Evolutionary conservation across 2,329 filamentous ascomycete genomes (phyloP), one percentile per base, ranked within the genome.

Genomic region (Phaeosphaeriaceae sp.): DNA sequence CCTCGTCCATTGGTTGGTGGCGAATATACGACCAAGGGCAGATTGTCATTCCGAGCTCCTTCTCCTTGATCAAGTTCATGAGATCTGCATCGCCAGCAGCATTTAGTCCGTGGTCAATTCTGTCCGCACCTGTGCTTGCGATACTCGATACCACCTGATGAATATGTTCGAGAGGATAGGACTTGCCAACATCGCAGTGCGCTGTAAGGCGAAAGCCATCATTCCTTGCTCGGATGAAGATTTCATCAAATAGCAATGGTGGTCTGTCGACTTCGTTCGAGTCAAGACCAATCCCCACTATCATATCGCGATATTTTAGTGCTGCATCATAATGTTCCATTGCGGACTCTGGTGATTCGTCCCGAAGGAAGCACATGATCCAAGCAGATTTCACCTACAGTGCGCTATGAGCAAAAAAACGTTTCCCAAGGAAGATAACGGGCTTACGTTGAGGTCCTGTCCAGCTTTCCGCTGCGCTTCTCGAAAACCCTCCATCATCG

Each of bases 171-270:
- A 74, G 72, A 0, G 76, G 76, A 54, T 81, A 77, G 43, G 77
- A 74, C 54, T 80, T 77, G 37, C 78, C 79, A 37, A 82, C 77
- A 48, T 82, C 80, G 60, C 78, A 81, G 48, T 82, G 80, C 57
- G 75, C 75, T 2, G 79, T 82, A 12, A 79, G 61, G 21, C 75
- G 73, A 44, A 79, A 71, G 0, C 77, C 77, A 40, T 80, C 77
- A 2, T 78, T 78, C 1, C 26, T 41, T 20, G 38, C 38, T 41
- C 38, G 23, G 21, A 20, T 13, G 26, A 41, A 41, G n/a, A 41
- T 13, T 16, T 32, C 38, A 20, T 41, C 38, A 41, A 41, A 41
- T 16, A 41, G 23, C 21, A 23, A 41, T 18, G 38, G 38, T 5
- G 38, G 38, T 32, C 77, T 69, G 39, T 76, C 67, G 36, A 74